Evolutionary conservation across 1,284 basidiomycete species (phyloP).

Genomic region (Apiotrichum veenhuisii): DNA sequence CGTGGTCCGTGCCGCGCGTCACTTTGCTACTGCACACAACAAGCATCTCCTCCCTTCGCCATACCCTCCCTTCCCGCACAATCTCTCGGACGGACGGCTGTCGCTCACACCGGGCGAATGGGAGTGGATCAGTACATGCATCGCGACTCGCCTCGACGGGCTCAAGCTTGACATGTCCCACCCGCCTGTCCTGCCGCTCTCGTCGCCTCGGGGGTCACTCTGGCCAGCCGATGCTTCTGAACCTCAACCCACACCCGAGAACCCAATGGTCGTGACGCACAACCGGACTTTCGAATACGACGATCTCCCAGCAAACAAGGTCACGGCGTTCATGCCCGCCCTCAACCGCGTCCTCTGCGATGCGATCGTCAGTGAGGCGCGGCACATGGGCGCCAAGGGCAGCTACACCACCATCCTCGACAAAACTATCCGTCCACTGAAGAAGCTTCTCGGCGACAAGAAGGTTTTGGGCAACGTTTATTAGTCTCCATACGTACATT

Average conservation of each 20-base stretch:
- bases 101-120: background rate
- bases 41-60: background rate
- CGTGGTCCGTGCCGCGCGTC: constrained; percentile 4
- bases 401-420: background rate
- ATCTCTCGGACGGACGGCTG: background rate
- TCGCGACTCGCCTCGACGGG: background rate
- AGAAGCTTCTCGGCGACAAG: background rate
- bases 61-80: background rate
- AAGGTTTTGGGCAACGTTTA: background rate
- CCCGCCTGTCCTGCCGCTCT: background rate
- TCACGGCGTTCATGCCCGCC: background rate
- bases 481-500: background rate
- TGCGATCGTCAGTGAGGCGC: background rate
- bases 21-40: background rate
- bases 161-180: background rate
- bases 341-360: background rate
- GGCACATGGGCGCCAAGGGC: background rate
- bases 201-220: background rate
- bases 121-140: background rate
- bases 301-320: background rate
- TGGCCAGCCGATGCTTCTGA: background rate
- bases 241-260: background rate
- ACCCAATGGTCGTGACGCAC: background rate
- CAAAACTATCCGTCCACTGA: background rate
- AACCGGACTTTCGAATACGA: background rate